phyloP scores from a whole-genome alignment of 306 rosid species.

The Sphenostylis stenocarpa region DNA sequence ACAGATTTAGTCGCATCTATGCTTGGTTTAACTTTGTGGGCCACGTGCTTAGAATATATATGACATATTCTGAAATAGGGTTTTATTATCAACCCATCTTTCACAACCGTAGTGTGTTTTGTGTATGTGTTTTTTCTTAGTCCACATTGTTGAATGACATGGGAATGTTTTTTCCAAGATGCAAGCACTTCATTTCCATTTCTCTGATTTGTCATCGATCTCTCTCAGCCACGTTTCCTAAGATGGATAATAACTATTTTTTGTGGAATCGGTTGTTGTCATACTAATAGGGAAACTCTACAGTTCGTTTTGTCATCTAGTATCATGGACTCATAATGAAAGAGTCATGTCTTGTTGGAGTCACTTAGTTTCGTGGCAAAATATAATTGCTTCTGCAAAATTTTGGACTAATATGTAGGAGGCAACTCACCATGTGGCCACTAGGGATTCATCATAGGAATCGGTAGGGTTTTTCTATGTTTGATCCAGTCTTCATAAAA shows the following conservation, averaged over 20 bases:
- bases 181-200: not conserved
- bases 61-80: not conserved
- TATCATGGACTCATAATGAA: not conserved
- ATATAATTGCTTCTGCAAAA: not conserved
- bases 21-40: too few relatives aligned
- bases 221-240: constrained; percentile 14
- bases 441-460: not conserved
- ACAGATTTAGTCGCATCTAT: constrained; percentile 26
- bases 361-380: not conserved
- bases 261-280: constrained; percentile 21
- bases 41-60: constrained; percentile 7
- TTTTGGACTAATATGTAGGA: not conserved
- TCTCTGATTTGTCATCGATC: constrained; percentile 23
- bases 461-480: not conserved
- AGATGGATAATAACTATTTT: constrained; percentile 1
- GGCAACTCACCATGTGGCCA: constrained; percentile 7
- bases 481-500: not conserved
- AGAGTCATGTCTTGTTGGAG: not conserved
- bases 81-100: not conserved
- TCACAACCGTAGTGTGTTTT: not conserved
- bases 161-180: constrained; percentile 18
- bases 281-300: constrained; percentile 28
- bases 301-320: constrained; percentile 17
- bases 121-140: not conserved
- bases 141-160: not conserved